These are phyloP conservation scores for Laguncularia racemosa DNA, from an alignment of 345 rosid genomes.

Conservation along the genomic window DNA sequence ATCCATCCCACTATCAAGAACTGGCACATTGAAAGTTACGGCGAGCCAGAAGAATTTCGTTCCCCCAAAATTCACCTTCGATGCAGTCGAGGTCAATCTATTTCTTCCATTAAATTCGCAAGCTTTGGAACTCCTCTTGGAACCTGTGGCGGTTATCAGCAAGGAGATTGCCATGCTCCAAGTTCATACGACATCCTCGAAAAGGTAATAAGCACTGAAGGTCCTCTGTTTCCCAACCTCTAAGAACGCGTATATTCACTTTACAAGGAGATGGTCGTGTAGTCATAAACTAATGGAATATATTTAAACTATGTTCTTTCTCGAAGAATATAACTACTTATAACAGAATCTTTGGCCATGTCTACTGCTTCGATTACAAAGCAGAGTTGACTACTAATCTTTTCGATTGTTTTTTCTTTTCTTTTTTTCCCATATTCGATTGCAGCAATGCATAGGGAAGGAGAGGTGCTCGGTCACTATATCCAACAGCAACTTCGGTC, in stretches of 20 bases:
- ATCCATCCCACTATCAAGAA: conserved; percentile 90
- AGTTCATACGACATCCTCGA: conserved; percentile 65
- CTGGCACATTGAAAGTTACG: conserved; percentile 98
- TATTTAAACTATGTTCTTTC: too few relatives aligned
- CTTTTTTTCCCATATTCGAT: not conserved
- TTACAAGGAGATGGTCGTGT: too few relatives aligned
- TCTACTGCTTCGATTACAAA: not conserved
- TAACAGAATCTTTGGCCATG: too few relatives aligned
- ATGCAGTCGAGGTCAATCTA: conserved; percentile 73
- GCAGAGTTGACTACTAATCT: not conserved
- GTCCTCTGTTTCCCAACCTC: too few relatives aligned
- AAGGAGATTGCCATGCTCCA: conserved; percentile 89
- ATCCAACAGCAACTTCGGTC: conserved; percentile 72
- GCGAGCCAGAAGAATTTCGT: conserved; percentile 74
- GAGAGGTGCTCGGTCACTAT: conserved; percentile 70
- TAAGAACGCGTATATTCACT: too few relatives aligned
- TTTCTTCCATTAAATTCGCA: conserved; percentile 82
- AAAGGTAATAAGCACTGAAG: conserved; percentile 39
- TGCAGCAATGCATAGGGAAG: conserved; percentile 82
- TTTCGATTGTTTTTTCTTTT: not conserved
- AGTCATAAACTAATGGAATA: too few relatives aligned
- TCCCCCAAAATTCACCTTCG: conserved; percentile 84
- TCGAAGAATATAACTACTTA: too few relatives aligned
- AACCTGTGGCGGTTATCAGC: conserved; percentile 88
- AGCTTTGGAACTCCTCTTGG: conserved; percentile 99